Evolutionary conservation across 108 stramenopile species (phyloP).

Genomic region (Mediolabrus comicus): DNA sequence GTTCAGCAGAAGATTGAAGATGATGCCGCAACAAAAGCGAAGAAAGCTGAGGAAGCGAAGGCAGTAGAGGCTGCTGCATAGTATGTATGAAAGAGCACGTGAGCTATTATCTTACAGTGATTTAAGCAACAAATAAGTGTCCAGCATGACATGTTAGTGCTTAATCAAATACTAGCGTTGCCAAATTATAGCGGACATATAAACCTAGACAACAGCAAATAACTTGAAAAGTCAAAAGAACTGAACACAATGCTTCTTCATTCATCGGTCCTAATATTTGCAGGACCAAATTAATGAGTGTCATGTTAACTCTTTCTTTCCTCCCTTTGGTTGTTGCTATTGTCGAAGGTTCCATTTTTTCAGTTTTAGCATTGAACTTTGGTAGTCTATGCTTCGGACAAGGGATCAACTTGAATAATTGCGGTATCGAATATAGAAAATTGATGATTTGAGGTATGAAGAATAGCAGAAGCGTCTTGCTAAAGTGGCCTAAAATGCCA

Average conservation of each 20-base stretch:
- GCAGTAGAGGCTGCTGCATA: conserved; percentile 23
- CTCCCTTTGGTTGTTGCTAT: conserved; percentile 34
- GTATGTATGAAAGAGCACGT: no score
- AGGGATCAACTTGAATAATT: conserved; percentile 93
- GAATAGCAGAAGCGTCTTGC: conserved; percentile 94
- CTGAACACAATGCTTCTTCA: conserved; percentile 74
- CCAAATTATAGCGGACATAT: conserved; percentile 70
- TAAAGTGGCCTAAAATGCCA: conserved; percentile 95
- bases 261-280: conserved; percentile 88
- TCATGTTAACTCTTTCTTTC: conserved; percentile 83
- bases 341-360: conserved; percentile 79
- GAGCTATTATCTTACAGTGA: no score
- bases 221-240: conserved; percentile 82
- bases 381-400: conserved; percentile 98
- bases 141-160: neutral
- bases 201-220: conserved; percentile 69
- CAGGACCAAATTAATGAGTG: conserved; percentile 89
- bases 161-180: conserved; percentile 69
- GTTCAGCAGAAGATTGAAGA: conserved; percentile 71
- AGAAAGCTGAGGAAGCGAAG: conserved; percentile 58
- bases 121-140: no score
- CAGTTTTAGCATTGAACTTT: conserved; percentile 74
- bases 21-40: conserved; percentile 64
- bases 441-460: conserved; percentile 97
- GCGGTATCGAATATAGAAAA: conserved; percentile 94